These are phyloP conservation scores for Leccinum rimulosum DNA, from an alignment of 768 basidiomycete genomes.

Conservation along the genomic window DNA sequence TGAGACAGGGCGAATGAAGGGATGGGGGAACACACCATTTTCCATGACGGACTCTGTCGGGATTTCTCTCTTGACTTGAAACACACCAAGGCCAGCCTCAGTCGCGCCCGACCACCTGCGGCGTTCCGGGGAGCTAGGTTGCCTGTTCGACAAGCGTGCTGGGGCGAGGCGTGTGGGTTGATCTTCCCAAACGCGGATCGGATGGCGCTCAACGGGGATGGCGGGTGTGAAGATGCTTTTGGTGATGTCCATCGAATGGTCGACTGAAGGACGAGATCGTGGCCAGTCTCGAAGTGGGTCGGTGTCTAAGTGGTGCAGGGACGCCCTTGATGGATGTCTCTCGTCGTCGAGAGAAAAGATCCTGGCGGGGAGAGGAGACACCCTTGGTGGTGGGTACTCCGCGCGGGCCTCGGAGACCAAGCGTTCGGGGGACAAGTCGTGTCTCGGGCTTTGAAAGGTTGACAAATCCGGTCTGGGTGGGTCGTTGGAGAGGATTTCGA, in stretches of 20 bases:
- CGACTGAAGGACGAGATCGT: conserved; percentile 8
- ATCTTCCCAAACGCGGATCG: too few species aligned
- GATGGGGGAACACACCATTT: conserved; percentile 8
- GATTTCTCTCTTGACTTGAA: neutral
- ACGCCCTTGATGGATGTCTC: neutral
- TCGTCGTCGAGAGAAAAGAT: conserved; percentile 9
- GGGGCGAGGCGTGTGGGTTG: conserved; percentile 11
- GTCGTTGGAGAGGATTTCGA: conserved; percentile 22
- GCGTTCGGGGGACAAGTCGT: conserved; percentile 16
- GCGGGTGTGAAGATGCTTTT: neutral
- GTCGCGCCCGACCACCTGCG: neutral
- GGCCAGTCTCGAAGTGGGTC: conserved; percentile 2
- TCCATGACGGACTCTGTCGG: neutral
- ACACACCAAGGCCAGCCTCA: neutral
- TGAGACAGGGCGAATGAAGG: conserved; percentile 9
- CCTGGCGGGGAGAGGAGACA: conserved; percentile 10
- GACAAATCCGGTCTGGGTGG: conserved; percentile 11
- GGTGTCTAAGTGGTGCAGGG: neutral
- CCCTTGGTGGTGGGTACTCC: conserved; percentile 12
- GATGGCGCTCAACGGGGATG: neutral
- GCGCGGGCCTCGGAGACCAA: conserved; percentile 7
- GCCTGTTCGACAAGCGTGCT: neutral
- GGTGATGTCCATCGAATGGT: neutral
- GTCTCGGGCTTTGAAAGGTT: conserved; percentile 14
- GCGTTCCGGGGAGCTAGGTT: neutral